Evolutionary conservation across 108 stramenopile species (phyloP).

Genomic region (Fragilaria radians): DNA sequence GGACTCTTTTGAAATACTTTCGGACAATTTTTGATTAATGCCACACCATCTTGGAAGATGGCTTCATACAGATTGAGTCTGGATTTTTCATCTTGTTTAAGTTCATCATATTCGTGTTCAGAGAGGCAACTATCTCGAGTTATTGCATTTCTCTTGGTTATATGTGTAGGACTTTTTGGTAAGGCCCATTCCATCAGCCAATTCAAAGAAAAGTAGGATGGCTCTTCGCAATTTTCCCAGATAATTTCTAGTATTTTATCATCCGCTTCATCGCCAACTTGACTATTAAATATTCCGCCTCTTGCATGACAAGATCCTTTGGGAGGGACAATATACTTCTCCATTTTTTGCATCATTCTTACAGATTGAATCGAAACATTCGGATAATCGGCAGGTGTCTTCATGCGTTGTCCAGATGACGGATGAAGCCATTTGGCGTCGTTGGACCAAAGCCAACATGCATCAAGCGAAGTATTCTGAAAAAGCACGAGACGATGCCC

Average conservation of each 20-base stretch:
- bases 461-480: too few species aligned
- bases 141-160: neutral
- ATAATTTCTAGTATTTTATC: neutral
- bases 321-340: neutral
- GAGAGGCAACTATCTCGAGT: slow-evolving; percentile 1
- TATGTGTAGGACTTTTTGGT: neutral
- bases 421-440: neutral
- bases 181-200: neutral
- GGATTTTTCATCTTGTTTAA: slow-evolving; percentile 19
- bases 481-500: too few species aligned
- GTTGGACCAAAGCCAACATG: neutral
- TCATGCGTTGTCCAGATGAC: neutral
- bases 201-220: neutral
- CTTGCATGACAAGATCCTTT: neutral
- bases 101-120: slow-evolving; percentile 33
- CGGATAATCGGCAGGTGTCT: neutral
- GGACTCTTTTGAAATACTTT: slow-evolving; percentile 17
- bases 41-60: slow-evolving; percentile 55
- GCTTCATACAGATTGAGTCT: slow-evolving; percentile 23
- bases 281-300: neutral
- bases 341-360: neutral
- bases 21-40: slow-evolving; percentile 25
- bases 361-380: neutral
- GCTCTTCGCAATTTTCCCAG: neutral
- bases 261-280: neutral